Conservation (phyloP, 495 filamentous ascomycete species). For the Penicillium coffeae region DNA sequence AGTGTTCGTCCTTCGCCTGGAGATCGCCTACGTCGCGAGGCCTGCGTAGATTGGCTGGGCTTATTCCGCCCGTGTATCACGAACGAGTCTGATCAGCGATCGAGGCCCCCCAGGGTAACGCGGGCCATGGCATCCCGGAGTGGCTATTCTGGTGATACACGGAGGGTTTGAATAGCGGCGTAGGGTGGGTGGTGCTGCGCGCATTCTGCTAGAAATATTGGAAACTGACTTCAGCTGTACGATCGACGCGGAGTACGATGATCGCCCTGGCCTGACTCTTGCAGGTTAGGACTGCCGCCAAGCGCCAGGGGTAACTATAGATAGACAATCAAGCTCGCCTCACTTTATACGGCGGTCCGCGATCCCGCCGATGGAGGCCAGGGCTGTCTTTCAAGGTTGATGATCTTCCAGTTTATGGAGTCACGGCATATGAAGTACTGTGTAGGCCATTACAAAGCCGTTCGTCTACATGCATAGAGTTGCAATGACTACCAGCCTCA, state of each 20-base stretch:
- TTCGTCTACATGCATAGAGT: no score
- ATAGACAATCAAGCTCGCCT: neutral
- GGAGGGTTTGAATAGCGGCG: slow-evolving; percentile 9
- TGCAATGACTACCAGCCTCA: no score
- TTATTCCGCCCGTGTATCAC: slow-evolving; percentile 7
- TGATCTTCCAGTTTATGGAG: no score
- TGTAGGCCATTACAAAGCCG: no score
- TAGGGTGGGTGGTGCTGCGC: neutral
- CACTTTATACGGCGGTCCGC: neutral
- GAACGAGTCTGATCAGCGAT: slow-evolving; percentile 4
- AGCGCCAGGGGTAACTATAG: neutral
- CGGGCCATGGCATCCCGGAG: slow-evolving; percentile 3
- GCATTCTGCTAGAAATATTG: neutral
- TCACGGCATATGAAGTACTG: no score
- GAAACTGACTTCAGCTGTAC: neutral
- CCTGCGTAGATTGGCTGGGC: neutral
- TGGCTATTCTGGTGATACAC: slow-evolving; percentile 14
- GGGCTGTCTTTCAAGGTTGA: no score
- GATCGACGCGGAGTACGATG: neutral
- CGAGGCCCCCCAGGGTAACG: slow-evolving; percentile 12
- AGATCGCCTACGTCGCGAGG: no score
- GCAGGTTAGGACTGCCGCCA: neutral
- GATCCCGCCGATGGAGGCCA: no score
- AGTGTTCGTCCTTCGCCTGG: no score
- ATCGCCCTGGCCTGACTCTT: neutral